phyloP scores from a whole-genome alignment of 2,329 filamentous ascomycete genomes.

The Sphaerulina populicola region DNA sequence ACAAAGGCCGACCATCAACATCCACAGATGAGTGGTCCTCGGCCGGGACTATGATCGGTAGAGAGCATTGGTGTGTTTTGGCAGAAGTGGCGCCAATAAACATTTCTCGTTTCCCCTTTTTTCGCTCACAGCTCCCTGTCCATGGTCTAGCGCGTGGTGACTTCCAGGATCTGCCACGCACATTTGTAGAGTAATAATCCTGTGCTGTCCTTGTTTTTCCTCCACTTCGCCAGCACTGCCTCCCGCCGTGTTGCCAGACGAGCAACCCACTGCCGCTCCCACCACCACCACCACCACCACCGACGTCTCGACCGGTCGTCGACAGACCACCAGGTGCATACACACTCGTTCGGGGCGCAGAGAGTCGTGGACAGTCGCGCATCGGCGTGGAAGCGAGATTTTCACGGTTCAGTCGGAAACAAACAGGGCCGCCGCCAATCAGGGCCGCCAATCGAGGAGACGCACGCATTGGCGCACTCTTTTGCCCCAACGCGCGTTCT shows the following conservation, averaged over 20 bases:
- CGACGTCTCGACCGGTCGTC: background rate
- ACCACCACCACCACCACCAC: background rate
- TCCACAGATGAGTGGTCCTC: background rate
- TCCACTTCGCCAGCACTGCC: conserved; percentile 5
- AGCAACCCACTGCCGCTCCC: background rate
- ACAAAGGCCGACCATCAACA: no score
- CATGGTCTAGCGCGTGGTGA: background rate
- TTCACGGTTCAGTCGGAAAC: background rate
- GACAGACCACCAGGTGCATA: background rate
- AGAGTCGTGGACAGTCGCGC: background rate
- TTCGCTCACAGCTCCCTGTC: conserved; percentile 2
- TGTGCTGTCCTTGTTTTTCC: conserved; percentile 6
- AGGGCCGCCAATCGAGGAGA: conserved; percentile 19
- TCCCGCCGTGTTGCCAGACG: conserved; percentile 9
- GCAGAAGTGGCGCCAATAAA: background rate
- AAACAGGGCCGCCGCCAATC: conserved; percentile 22
- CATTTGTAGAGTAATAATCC: background rate
- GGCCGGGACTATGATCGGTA: background rate
- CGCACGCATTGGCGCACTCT: conserved; percentile 24
- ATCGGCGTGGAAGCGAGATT: background rate
- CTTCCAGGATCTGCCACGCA: conserved; percentile 10
- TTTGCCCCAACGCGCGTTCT: conserved; percentile 20
- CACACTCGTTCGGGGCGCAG: background rate
- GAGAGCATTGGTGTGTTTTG: conserved; percentile 1
- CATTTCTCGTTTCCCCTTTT: background rate